phyloP scores from a whole-genome alignment of 305 asterid species.

The Fraxinus sp. region DNA sequence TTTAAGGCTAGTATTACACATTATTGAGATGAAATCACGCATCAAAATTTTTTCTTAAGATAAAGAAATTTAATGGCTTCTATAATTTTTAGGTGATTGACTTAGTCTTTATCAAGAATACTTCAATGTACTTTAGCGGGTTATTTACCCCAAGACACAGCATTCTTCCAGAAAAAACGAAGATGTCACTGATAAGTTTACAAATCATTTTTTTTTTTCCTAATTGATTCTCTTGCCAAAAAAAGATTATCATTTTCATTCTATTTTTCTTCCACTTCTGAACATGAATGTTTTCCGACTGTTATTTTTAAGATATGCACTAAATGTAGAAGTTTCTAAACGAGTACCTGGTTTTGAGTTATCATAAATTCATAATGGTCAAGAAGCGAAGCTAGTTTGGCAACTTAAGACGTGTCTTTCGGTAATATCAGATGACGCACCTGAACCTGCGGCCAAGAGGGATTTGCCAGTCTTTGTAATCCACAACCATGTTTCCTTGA shows the following conservation, averaged over 20 bases:
- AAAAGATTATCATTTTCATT: not conserved
- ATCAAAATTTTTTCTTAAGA: not conserved
- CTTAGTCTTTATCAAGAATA: not conserved
- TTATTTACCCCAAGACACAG: not conserved
- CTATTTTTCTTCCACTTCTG: not conserved
- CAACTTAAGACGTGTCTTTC: conserved; percentile 13
- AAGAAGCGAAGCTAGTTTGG: not conserved
- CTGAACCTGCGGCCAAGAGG: conserved; percentile 98
- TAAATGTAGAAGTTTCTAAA: not conserved
- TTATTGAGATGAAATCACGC: not conserved
- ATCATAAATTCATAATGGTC: not conserved
- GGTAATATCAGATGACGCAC: conserved; percentile 36
- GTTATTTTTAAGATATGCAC: not conserved
- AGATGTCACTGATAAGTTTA: not conserved
- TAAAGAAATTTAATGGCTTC: not conserved
- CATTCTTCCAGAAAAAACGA: not conserved
- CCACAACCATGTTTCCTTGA: conserved; percentile 72
- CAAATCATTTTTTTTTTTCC: not conserved
- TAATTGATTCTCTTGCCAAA: not conserved
- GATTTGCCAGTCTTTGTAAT: conserved; percentile 98
- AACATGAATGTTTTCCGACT: not conserved
- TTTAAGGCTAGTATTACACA: not conserved
- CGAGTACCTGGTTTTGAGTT: not conserved
- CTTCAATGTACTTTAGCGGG: not conserved
- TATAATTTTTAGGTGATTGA: not conserved